Base-by-base conservation (phyloP, 257 asterid genomes). In the Euphrasia confusa region DNA sequence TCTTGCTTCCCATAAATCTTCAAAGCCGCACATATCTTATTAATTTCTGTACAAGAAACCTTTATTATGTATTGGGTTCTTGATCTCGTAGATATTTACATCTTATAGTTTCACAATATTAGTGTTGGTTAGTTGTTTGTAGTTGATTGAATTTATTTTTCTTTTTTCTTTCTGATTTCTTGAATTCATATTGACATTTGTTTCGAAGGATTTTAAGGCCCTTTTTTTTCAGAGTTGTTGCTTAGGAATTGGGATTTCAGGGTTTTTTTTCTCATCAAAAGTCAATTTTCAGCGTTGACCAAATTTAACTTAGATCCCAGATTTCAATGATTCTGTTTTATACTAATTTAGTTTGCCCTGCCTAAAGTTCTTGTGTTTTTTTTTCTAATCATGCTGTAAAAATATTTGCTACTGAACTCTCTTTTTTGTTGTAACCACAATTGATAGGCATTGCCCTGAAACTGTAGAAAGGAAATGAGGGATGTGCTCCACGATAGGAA, bases 401-500 rank as follows among this genome's bases (percentile, higher is more conserved):
- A 4, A 6, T 33, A 33, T 33, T 6, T 4, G 7, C 1, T 5
- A 33, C 8, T 61, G 40, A 55, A 44, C 39, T 71, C 4, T 67
- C 55, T 55, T 37, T 50, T 21, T 55, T 63, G 58, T 4, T 47
- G 40, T 59, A 69, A 30, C 33, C 33, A 30, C 33, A 30, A 21
- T 21, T 69, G 61, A 44, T 6, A 35, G 67, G 44, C 72, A 55
- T 69, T 72, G 73, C 49, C 15, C 65, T 79, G 74, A 63, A 64
- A 49, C 32, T 35, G 40, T 6, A 35, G 40, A 35, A 35, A 7
- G 40, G 40, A 78, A 77, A 84, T 84, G 96, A 77, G 80, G 81
- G 90, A 89, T 89, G 97, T 75, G 63, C 75, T 84, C 95, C 70
- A 83, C 78, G 82, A 48, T 85, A 67, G 84, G 79, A 74, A 84